These are phyloP conservation scores for Prunus mira DNA, from an alignment of 306 rosid species.

Conservation along the genomic window DNA sequence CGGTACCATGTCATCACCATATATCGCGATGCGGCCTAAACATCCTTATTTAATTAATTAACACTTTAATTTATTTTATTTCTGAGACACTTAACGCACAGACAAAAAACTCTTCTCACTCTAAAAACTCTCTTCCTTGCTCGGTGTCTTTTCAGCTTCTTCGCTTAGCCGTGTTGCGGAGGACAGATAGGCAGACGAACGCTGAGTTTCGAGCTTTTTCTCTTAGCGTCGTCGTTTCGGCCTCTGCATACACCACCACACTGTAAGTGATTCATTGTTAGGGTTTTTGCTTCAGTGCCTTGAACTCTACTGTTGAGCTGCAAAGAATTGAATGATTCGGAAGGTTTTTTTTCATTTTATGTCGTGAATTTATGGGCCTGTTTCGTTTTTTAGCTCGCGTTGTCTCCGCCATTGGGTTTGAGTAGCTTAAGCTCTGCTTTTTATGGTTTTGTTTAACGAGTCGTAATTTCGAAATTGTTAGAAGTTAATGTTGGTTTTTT, in stretches of 20 bases:
- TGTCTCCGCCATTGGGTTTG: neutral
- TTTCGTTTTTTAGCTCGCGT: neutral
- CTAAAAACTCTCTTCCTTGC: slow-evolving; percentile 7
- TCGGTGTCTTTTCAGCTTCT: slow-evolving; percentile 44
- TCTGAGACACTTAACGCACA: neutral
- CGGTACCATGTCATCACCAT: too few species aligned
- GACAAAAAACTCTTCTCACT: slow-evolving; percentile 4
- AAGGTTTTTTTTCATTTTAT: neutral
- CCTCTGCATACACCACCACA: neutral
- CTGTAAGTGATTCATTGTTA: slow-evolving; percentile 17
- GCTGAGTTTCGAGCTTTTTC: slow-evolving; percentile 23
- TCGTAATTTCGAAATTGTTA: neutral
- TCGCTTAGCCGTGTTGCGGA: slow-evolving; percentile 20
- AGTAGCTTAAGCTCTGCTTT: neutral
- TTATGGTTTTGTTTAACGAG: neutral
- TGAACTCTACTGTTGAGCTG: neutral
- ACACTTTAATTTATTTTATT: slow-evolving; percentile 6
- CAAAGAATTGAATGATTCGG: neutral
- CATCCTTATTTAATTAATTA: neutral
- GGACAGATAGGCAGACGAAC: neutral
- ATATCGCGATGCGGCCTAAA: neutral
- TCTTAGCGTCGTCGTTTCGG: slow-evolving; percentile 23
- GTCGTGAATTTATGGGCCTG: neutral
- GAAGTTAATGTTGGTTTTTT: neutral
- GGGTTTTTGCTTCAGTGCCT: neutral